A percentile compares a stretch with the other conserved stretches of the same genome.
Evolutionary conservation across 2,329 filamentous ascomycete species (phyloP).

Genomic region (Erysiphe pulchra): DNA sequence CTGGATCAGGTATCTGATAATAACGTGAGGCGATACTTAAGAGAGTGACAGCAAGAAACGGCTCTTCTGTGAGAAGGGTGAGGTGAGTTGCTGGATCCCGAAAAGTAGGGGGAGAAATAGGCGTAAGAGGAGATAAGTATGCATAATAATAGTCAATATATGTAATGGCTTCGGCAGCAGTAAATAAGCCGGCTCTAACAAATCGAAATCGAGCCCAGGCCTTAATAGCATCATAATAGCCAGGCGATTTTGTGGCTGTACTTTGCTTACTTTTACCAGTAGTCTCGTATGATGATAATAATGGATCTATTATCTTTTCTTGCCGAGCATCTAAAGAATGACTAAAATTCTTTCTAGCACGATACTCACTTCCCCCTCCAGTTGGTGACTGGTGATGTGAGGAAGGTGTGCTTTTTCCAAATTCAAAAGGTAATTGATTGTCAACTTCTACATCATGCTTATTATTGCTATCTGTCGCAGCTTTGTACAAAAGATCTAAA

Average conservation of each 20-base stretch:
- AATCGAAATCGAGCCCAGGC: constrained; percentile 88
- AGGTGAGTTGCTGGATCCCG: constrained; percentile 56
- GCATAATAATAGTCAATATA: constrained; percentile 95
- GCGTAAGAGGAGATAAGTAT: constrained; percentile 73
- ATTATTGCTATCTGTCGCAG: too few species aligned
- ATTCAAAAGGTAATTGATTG: neutral
- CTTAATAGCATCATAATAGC: constrained; percentile 45
- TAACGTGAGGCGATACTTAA: constrained; percentile 81
- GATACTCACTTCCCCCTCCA: constrained; percentile 4
- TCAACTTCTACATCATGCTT: too few species aligned
- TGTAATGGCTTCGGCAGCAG: constrained; percentile 69
- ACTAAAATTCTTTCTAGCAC: constrained; percentile 7
- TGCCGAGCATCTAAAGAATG: constrained; percentile 4
- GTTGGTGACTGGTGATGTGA: constrained; percentile 8
- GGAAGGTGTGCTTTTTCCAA: neutral
- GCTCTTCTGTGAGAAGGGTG: constrained; percentile 67
- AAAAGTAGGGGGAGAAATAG: constrained; percentile 80
- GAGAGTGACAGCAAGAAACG: constrained; percentile 74
- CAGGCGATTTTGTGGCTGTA: constrained; percentile 19
- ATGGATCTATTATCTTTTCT: constrained; percentile 11
- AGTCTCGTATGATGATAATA: constrained; percentile 4
- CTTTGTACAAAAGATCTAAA: too few species aligned
- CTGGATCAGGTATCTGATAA: constrained; percentile 52
- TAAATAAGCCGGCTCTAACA: constrained; percentile 93
- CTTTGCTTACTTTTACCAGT: constrained; percentile 2